Evolutionary conservation across 1,284 basidiomycete genomes (phyloP), one percentile per base, ranked within the genome.

Genomic region (Irpex sp.): DNA sequence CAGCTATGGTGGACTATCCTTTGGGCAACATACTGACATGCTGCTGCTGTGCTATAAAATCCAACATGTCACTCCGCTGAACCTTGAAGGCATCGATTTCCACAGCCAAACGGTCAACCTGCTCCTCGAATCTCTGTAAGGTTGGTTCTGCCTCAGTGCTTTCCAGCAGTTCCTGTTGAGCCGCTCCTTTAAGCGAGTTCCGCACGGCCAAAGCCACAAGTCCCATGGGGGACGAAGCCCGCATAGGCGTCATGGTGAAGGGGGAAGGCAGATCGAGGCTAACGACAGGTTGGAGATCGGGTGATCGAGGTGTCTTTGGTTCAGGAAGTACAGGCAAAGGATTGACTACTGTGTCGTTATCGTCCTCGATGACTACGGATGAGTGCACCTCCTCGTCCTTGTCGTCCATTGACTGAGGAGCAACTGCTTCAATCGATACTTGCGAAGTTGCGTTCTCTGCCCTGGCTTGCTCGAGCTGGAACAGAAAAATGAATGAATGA

Each of bases 11-110:
- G 52, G 52, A 26, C 70, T 67, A 5, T 69, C 57, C 52, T 8
- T 31, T 11, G 13, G 17, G 9, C 17, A 17, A 19, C 17, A 19
- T 47, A 4, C 21, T 54, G 17, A 54, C 51, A 31, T 26, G 60
- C 17, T 15, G 51, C 3, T 37, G 26, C 21, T 48, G 59, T 19
- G 67, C 69, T 0, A 73, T 65, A 11, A 72, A 63, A 52, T 70
- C 67, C 17, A 72, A 66, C 4, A 79, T 65, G 0, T 68, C 69
- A 5, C 71, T 71, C 26, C 79, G 75, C 60, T 82, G 80, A 3
- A 70, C 68, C 48, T 70, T 69, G 61, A 82, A 76, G 3, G 71
- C 74, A 15, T 78, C 74, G 48, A 78, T 73, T 38, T 76, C 73
- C 5, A 69, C 58, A 0, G 72, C 71, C 51, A 83, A 72, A 0